Evolutionary conservation across 768 basidiomycete genomes (phyloP).

Genomic region (Psilocybe subaeruginosa): DNA sequence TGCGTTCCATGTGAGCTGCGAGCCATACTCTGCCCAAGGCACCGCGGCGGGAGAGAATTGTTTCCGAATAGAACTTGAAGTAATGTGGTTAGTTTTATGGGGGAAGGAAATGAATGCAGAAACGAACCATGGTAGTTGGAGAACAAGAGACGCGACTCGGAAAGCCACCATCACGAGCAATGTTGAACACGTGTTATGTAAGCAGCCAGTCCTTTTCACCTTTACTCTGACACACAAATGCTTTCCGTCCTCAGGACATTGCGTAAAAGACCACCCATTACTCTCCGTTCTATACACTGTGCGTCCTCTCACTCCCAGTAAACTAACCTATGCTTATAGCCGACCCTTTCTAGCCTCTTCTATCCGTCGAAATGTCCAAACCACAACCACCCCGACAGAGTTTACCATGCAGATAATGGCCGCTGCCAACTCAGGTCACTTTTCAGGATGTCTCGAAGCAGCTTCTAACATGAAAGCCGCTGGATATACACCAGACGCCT

Average conservation of each 20-base stretch:
- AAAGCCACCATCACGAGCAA: conserved; percentile 11
- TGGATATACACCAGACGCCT: conserved; percentile 53
- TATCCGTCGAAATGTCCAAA: conserved; percentile 4
- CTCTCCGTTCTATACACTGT: conserved; percentile 6
- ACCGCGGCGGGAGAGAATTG: conserved; percentile 91
- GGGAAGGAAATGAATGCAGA: not conserved
- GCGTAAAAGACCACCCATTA: not conserved
- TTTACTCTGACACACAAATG: not conserved
- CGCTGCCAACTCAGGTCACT: conserved; percentile 37
- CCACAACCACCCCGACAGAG: conserved; percentile 16
- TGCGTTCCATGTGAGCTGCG: conserved; percentile 97
- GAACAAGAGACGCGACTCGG: conserved; percentile 25
- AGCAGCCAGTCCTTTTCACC: conserved; percentile 9
- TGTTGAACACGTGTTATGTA: conserved; percentile 28
- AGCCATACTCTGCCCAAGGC: conserved; percentile 98
- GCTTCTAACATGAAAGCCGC: conserved; percentile 61
- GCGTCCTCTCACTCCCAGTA: not conserved
- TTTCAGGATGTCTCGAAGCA: conserved; percentile 43
- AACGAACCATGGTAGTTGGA: conserved; percentile 25
- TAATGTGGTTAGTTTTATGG: not conserved
- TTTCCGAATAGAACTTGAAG: conserved; percentile 86
- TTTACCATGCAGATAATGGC: conserved; percentile 38
- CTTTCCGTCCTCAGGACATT: not conserved
- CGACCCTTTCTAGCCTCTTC: not conserved
- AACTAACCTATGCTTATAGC: not conserved